These are phyloP conservation scores for Diplogelasinospora grovesii DNA, from an alignment of 495 filamentous ascomycete species.

Conservation along the genomic window DNA sequence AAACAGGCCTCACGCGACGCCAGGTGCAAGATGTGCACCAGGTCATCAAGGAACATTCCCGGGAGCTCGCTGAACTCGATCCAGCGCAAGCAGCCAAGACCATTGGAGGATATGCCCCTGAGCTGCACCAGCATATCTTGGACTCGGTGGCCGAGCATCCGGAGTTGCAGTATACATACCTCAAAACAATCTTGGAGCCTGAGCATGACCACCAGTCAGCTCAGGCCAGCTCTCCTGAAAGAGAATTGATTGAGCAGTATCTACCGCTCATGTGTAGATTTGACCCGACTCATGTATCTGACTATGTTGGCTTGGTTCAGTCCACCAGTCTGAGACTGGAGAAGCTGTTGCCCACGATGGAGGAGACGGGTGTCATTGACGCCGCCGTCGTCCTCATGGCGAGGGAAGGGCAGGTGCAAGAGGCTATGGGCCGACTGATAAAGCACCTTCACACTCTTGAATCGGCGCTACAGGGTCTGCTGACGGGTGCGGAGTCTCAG, in stretches of 20 bases:
- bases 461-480: conserved; percentile 66
- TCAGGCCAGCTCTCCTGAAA: conserved; percentile 29
- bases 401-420: conserved; percentile 75
- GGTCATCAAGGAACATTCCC: conserved; percentile 62
- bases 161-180: conserved; percentile 66
- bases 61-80: conserved; percentile 63
- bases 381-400: conserved; percentile 89
- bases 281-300: conserved; percentile 72
- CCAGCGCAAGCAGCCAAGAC: conserved; percentile 60
- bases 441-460: conserved; percentile 72
- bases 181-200: conserved; percentile 73
- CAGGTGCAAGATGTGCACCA: conserved; percentile 69
- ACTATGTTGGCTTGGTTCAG: conserved; percentile 73
- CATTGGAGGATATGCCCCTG: conserved; percentile 58
- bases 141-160: conserved; percentile 56
- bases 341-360: conserved; percentile 77
- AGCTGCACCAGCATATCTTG: conserved; percentile 66
- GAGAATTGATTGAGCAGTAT: conserved; percentile 72
- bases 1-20: conserved; percentile 60
- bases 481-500: conserved; percentile 42
- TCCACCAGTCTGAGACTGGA: conserved; percentile 76
- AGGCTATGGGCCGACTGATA: conserved; percentile 78
- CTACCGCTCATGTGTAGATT: conserved; percentile 85
- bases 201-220: conserved; percentile 35
- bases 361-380: conserved; percentile 83